phyloP scores from a whole-genome alignment of 257 asterid genomes.

The Dorcoceras hygrometricum region DNA sequence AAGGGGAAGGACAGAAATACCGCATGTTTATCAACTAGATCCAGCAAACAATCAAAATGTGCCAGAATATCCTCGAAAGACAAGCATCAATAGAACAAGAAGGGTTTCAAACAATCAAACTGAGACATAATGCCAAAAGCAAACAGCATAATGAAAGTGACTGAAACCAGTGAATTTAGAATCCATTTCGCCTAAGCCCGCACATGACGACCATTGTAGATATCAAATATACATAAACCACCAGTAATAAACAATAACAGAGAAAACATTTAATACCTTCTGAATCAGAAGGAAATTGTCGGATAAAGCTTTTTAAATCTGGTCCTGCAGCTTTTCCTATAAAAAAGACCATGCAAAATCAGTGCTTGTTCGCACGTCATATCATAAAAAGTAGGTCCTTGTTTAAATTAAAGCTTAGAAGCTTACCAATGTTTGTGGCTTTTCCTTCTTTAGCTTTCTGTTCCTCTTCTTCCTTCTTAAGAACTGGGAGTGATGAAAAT shows the following conservation, averaged over 20 bases:
- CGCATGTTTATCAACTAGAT: too few species aligned
- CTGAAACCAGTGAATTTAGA: too few species aligned
- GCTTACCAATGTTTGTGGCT: slow-evolving; percentile 52
- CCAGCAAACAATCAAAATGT: too few species aligned
- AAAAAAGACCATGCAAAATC: slow-evolving; percentile 7
- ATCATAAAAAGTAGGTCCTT: slow-evolving; percentile 9
- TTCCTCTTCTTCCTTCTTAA: slow-evolving; percentile 90
- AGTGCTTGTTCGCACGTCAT: slow-evolving; percentile 10
- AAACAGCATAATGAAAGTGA: too few species aligned
- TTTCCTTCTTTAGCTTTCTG: slow-evolving; percentile 60
- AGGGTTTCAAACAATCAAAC: too few species aligned
- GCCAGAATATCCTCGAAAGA: too few species aligned
- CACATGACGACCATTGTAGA: neutral
- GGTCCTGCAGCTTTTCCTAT: slow-evolving; percentile 74
- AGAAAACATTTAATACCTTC: slow-evolving; percentile 48
- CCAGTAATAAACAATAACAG: neutral
- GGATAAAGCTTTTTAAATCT: slow-evolving; percentile 64
- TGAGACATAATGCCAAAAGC: too few species aligned
- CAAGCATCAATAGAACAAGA: too few species aligned
- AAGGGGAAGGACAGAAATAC: too few species aligned
- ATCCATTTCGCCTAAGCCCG: too few species aligned
- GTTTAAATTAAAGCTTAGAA: slow-evolving; percentile 16
- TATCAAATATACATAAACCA: neutral
- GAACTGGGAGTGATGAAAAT: slow-evolving; percentile 45
- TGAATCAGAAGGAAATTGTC: slow-evolving; percentile 64